Evolutionary conservation across 208 protist species (phyloP), one percentile per base, ranked within the genome.

Genomic region (Trypanosoma grayi): DNA sequence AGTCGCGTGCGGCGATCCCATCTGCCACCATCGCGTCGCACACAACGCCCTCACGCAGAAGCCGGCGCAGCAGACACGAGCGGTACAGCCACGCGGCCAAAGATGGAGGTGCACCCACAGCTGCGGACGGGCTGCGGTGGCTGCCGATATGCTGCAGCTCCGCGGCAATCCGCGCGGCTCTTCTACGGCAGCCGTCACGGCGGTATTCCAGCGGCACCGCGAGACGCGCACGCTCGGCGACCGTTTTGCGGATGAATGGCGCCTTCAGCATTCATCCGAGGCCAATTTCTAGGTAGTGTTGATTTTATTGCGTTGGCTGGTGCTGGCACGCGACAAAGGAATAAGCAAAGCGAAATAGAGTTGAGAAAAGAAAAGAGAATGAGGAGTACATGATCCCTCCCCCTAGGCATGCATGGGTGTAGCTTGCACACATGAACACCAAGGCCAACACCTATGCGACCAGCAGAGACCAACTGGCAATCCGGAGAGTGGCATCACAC

Each of bases 191-290:
- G 16, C 16, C 16, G 2, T 39, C 33, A 33, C 16, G 47, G 37
- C 31, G 8, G 33, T 66, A 66, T 18, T 66, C 60, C 30, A 66
- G 27, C n/a, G 60, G 63, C 9, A 31, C 31, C 44, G 41, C 24
- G 24, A 2, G 37, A 50, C 8, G 16, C n/a, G 18, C 28, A 39
- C 22, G 34, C 1, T 41, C 27, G n/a, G 27, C 27, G 1, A n/a
- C 18, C 14, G 28, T 31, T 28, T 44, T 51, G 20, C 65, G 54
- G 8, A 70, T 58, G 59, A 58, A 70, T 30, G 65, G 65, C 56
- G 48, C 30, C 65, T 48, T 70, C 37, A 64, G 56, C 65, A 70
- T 70, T 28, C 65, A 63, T 70, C 27, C 60, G 16, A 48, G 6
- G n/a, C 13, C 30, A 16, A 44, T 66, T 18, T 27, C 14, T 37